Evolutionary conservation across 768 basidiomycete genomes (phyloP), one percentile per base, ranked within the genome.

Genomic region (Cystofilobasidium bisporidii): DNA sequence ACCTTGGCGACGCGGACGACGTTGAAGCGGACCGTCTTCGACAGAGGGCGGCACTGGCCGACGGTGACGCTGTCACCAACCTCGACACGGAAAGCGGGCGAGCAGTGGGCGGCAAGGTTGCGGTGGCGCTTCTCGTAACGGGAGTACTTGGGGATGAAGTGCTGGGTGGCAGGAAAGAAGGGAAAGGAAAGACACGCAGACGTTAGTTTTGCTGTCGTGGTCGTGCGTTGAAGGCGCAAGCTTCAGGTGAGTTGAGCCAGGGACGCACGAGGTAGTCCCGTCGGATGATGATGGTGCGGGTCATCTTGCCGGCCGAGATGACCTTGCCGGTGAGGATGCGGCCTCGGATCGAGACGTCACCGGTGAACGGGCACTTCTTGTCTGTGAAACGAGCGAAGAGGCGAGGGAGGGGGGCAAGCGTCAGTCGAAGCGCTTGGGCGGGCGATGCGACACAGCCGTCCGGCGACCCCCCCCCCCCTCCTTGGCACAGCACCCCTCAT

Each of bases 311-410:
- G 57, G 93, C 96, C 63, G 94, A 98, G 70, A 97, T 82, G 71
- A 99, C 94, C 79, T 90, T 90, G 79, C 96, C 96, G 60, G 92
- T 94, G 71, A 99, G 82, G 81, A 99, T 99, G 75, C 96, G 93
- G 65, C 96, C 96, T 77, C 96, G 94, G 78, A 99, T 99, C 65
- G 96, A 98, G 75, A 99, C 82, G 73, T 91, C 82, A 72, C 94
- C 89, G 72, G 91, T 93, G 84, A 97, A 99, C 32, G 96, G 96
- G 82, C 96, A 99, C 81, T 99, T 99, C 84, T 98, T 98, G 85
- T 99, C 96, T 91, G 59, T 30, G 26, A 38, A 20, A 24, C n/a
- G 36, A 33, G 28, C 3, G 18, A 22, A 10, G 26, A 38, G 30
- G 50, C 33, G 22, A 41, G 28, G 48, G 24, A 67, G 41, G 38